phyloP scores from a whole-genome alignment of 176 grass and related monocot species.

The Carex littledalei region DNA sequence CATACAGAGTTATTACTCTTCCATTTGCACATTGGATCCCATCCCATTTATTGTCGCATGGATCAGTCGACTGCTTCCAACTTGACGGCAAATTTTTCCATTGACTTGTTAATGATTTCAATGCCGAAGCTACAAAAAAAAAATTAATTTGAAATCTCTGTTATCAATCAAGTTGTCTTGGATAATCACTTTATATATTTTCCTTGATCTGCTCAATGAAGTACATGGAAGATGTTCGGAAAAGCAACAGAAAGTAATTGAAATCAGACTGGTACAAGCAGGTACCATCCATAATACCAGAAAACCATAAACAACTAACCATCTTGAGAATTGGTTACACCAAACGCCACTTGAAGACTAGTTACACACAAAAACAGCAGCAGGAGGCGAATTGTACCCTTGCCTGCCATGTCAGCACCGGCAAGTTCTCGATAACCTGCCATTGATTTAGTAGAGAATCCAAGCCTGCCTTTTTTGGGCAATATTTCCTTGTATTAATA shows the following conservation, averaged over 20 bases:
- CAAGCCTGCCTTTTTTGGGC: no score
- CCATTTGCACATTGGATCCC: conserved; percentile 61
- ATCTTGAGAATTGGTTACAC: conserved; percentile 59
- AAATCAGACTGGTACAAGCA: neutral
- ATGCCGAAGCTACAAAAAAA: conserved; percentile 40
- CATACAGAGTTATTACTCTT: conserved; percentile 65
- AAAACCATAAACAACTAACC: conserved; percentile 38
- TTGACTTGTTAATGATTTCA: conserved; percentile 42
- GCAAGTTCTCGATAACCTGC: neutral
- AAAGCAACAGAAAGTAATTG: conserved; percentile 20
- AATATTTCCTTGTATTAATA: neutral
- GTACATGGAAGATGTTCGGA: neutral
- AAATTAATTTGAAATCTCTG: neutral
- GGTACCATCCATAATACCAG: neutral
- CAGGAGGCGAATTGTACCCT: conserved; percentile 34
- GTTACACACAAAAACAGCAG: conserved; percentile 45
- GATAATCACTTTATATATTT: neutral
- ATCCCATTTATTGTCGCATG: conserved; percentile 76
- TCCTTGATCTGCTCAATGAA: neutral
- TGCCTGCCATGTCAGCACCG: neutral
- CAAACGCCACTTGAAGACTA: conserved; percentile 25
- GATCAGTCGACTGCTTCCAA: conserved; percentile 57
- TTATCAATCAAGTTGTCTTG: neutral
- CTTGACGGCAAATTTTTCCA: conserved; percentile 70
- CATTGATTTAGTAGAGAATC: neutral